Evolutionary conservation across 805 yeast genomes (phyloP).

Genomic region (Tanozyma kutaoensis): DNA sequence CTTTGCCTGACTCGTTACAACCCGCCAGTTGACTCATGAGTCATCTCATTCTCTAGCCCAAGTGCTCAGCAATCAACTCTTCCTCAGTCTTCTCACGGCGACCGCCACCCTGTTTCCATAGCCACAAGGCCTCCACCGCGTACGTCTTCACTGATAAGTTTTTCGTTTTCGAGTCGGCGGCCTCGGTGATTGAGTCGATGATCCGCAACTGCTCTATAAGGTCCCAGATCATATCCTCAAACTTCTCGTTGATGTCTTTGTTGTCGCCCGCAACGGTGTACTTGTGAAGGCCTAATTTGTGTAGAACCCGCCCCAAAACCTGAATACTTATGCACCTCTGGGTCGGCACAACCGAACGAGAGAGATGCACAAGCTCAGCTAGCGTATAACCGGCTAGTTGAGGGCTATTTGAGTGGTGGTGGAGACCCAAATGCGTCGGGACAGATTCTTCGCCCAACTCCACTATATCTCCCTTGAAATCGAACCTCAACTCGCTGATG

Average conservation of each 20-base stretch:
- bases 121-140: slow-evolving; percentile 85
- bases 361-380: slow-evolving; percentile 63
- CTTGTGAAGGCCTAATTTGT: slow-evolving; percentile 59
- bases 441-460: slow-evolving; percentile 27
- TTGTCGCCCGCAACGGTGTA: slow-evolving; percentile 31
- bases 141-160: slow-evolving; percentile 69
- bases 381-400: slow-evolving; percentile 87
- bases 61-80: not conserved
- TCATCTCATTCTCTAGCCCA: not conserved
- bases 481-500: slow-evolving; percentile 69
- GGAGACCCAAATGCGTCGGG: slow-evolving; percentile 58
- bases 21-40: not conserved
- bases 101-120: slow-evolving; percentile 57
- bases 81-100: slow-evolving; percentile 1
- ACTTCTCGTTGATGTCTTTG: slow-evolving; percentile 17
- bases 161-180: slow-evolving; percentile 44
- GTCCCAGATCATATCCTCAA: slow-evolving; percentile 57
- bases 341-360: slow-evolving; percentile 68
- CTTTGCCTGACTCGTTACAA: not conserved
- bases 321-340: slow-evolving; percentile 83
- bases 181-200: slow-evolving; percentile 51
- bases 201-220: slow-evolving; percentile 49
- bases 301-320: slow-evolving; percentile 76
- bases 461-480: slow-evolving; percentile 71
- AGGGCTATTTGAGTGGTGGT: slow-evolving; percentile 86